A percentile compares a stretch with the other conserved stretches of the same genome.
Conservation (phyloP, 176 grass and related monocot genomes). For the Zea luxurians region DNA sequence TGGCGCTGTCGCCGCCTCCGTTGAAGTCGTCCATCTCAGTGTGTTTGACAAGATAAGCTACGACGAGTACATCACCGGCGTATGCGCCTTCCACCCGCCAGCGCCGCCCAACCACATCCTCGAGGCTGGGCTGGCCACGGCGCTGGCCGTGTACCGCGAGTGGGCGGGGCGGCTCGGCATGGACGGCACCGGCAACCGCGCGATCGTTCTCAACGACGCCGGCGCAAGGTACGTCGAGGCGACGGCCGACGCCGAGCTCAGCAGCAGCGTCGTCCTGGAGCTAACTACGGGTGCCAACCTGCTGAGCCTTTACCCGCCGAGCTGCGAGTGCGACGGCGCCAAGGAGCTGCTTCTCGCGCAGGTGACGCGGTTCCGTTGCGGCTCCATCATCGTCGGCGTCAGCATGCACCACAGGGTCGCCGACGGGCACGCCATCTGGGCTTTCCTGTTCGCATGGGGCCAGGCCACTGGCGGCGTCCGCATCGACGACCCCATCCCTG, state of each 20-base stretch:
- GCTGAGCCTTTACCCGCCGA: constrained; percentile 3
- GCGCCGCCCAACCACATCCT: background rate
- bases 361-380: constrained; percentile 25
- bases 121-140: constrained; percentile 15
- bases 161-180: constrained; percentile 18
- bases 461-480: background rate
- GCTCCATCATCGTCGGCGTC: background rate
- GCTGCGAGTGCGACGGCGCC: background rate
- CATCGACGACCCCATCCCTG: background rate
- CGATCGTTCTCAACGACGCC: constrained; percentile 33
- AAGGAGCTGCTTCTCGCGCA: constrained; percentile 29
- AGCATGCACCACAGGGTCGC: background rate
- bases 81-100: constrained; percentile 32
- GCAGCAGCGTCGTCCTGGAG: background rate
- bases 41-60: constrained; percentile 24
- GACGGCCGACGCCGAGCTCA: background rate
- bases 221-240: constrained; percentile 21
- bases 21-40: background rate
- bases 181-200: background rate
- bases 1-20: background rate
- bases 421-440: background rate
- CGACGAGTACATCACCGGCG: constrained; percentile 9
- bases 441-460: no score
- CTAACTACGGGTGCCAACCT: background rate
- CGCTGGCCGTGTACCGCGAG: constrained; percentile 35